Base-by-base conservation (phyloP, 2,329 filamentous ascomycete species). In the Dothistroma septosporum region DNA sequence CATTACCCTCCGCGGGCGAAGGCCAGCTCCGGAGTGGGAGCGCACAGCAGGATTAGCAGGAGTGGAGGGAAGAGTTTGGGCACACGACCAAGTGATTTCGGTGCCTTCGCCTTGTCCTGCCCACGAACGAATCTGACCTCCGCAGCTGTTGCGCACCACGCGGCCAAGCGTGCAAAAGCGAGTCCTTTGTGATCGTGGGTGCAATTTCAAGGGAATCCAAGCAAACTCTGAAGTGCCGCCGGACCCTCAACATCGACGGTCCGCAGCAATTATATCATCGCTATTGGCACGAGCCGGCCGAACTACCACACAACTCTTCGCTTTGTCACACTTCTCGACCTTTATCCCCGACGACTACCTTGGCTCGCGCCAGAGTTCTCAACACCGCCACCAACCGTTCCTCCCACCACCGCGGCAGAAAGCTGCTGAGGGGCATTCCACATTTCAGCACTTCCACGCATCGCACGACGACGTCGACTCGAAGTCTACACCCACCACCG, bases 201-300 rank as follows among this genome's bases (percentile, higher is more conserved):
- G 24, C 24, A 28, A 6, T 28, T 2, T 28, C 44, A 48, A n/a
- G 41, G 10, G 9, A 50, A 28, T 6, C 47, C 28, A 4, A 31
- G 8, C 47, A 50, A 50, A 28, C 19, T 50, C 47, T 50, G 47
- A 28, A 24, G 47, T 32, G 22, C 28, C 28, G 47, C 47, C 47
- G 47, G 47, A 50, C 47, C 47, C 47, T 50, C 47, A 44, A 44
- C 41, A 19, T n/a, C 41, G 14, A 44, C 41, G 41, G 41, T 44
- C 41, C 41, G 41, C 41, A n/a, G 47, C 19, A 50, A 50, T 50
- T 50, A 50, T 50, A 50, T 50, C 47, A 50, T 50, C 21, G 28
- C 22, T 24, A 50, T 50, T 48, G 46, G 46, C 46, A n/a, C 46
- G 14, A 21, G 14, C 14, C 12, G 19, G 37, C 37, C 12, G 4